Evolutionary conservation across 2,329 filamentous ascomycete genomes (phyloP).

Genomic region (Cladosporium sp.): DNA sequence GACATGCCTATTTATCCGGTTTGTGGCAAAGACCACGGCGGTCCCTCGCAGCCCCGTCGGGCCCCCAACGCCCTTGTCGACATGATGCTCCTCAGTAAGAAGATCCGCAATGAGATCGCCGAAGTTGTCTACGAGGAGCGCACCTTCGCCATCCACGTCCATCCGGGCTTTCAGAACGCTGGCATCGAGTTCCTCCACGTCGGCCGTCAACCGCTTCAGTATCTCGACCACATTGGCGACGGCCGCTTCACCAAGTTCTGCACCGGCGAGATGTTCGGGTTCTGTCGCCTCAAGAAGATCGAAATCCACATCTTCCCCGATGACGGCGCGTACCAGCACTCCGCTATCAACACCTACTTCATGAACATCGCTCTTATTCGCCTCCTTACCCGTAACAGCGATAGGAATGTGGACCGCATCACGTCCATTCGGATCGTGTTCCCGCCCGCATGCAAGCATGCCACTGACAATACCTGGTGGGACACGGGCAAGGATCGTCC

Average conservation of each 20-base stretch:
- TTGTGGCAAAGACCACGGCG: conserved; percentile 19
- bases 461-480: conserved; percentile 28
- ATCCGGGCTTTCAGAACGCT: conserved; percentile 29
- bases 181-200: conserved; percentile 35
- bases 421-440: conserved; percentile 30
- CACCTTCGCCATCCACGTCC: conserved; percentile 32
- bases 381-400: conserved; percentile 27
- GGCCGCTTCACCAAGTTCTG: conserved; percentile 32
- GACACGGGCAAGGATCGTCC: conserved; percentile 23
- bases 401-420: conserved; percentile 24
- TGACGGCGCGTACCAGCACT: conserved; percentile 21
- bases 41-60: neutral
- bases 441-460: neutral
- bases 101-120: conserved; percentile 26
- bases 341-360: conserved; percentile 33
- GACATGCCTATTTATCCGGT: conserved; percentile 20
- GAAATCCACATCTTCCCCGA: conserved; percentile 30
- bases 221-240: conserved; percentile 26
- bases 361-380: conserved; percentile 30
- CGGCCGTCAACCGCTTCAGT: conserved; percentile 35
- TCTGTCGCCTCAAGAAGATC: conserved; percentile 33
- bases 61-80: conserved; percentile 24
- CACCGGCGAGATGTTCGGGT: conserved; percentile 28
- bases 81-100: conserved; percentile 30
- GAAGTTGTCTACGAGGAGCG: conserved; percentile 33